phyloP scores from a whole-genome alignment of 257 asterid species.

The Solanum arcanum region DNA sequence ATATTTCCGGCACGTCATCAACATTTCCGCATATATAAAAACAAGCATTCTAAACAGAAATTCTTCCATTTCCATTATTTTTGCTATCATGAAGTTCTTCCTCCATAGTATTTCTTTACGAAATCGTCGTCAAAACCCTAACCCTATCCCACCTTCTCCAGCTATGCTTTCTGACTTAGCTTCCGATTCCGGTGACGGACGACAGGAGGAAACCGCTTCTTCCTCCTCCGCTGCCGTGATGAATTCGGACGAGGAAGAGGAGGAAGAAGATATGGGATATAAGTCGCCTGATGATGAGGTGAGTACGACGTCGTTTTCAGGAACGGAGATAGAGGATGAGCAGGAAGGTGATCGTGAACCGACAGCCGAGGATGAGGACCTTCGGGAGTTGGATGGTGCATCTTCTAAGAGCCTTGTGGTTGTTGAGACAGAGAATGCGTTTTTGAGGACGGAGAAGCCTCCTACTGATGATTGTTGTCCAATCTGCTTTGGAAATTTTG shows the following conservation, averaged over 20 bases:
- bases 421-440: slow-evolving; percentile 8
- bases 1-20: background rate
- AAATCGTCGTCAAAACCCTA: background rate
- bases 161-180: background rate
- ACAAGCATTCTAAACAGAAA: background rate
- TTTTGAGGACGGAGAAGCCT: slow-evolving; percentile 28
- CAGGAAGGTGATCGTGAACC: background rate
- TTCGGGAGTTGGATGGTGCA: background rate
- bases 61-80: background rate
- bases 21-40: background rate
- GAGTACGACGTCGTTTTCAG: slow-evolving; percentile 1
- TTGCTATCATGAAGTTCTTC: slow-evolving; percentile 3
- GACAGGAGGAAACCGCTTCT: background rate
- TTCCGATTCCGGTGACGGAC: background rate
- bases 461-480: slow-evolving; percentile 75
- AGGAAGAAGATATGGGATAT: slow-evolving; percentile 1
- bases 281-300: background rate
- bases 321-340: slow-evolving; percentile 1
- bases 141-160: background rate
- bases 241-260: background rate
- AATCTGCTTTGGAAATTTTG: slow-evolving; percentile 49
- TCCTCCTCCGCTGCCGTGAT: background rate
- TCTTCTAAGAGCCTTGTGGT: background rate
- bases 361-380: background rate
- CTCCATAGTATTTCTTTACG: background rate